Evolutionary conservation across 352 stramenopile species (phyloP), one percentile per base, ranked within the genome.

Genomic region (Pythium grandisporangium): DNA sequence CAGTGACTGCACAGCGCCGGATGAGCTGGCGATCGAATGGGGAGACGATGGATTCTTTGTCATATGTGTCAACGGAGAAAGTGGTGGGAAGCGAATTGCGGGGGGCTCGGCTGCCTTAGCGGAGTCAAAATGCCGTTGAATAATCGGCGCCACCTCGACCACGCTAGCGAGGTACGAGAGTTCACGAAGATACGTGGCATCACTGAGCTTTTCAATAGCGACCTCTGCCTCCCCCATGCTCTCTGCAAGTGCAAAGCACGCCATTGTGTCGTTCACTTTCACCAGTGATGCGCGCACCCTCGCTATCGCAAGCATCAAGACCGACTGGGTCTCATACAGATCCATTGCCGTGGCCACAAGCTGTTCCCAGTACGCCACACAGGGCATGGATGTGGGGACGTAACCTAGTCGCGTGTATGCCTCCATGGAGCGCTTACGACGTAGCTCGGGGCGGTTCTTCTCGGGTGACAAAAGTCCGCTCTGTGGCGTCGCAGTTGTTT

Each of bases 351-450:
- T 51, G 2, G 20, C 13, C 0, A 85, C 47, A 0, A 85, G 30
- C 30, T 74, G 47, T 22, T 82, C 57, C 74, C 74, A 88, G 48
- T 84, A 73, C 13, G 70, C 55, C 2, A 77, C 59, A 36, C 65
- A 84, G 12, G 56, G 58, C 49, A 73, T 24, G 6, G 57, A 63
- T 14, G 53, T 63, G 0, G 66, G 60, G 4, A 80, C 53, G 41
- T 86, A 86, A 4, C 70, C 73, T 35, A 86, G 61, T 54, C 77
- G 41, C 48, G 70, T 59, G 63, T 63, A 72, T 5, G 61, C 51
- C 12, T 80, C 69, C 63, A 87, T 83, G 6, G 70, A 83, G 11
- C 78, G 64, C n/a, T 73, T 66, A 17, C 74, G 66, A 17, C 64
- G 57, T 21, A 80, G 36, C 14, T 84, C 70, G 0, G 69, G 59